A percentile compares a stretch with the other conserved stretches of the same genome.
phyloP scores from a whole-genome alignment of 306 rosid genomes.

The Castanospermum australe region DNA sequence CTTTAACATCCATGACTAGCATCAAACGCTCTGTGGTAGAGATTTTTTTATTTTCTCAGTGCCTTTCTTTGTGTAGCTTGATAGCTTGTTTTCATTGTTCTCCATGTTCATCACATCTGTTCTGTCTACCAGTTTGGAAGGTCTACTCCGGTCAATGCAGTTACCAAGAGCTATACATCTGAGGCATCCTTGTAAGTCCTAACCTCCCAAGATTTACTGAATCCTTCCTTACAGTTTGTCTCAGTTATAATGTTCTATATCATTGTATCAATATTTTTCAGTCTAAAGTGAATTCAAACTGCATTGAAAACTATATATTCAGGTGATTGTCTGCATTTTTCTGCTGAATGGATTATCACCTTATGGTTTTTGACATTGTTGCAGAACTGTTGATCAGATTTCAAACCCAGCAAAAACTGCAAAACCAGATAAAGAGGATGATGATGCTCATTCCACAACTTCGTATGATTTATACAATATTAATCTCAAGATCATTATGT shows the following conservation, averaged over 20 bases:
- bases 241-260: not conserved
- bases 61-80: not conserved
- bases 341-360: constrained; percentile 9
- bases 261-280: not conserved
- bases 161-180: constrained; percentile 40
- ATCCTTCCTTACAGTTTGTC: not conserved
- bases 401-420: constrained; percentile 44
- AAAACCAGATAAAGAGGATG: constrained; percentile 56
- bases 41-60: not conserved
- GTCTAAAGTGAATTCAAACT: not conserved
- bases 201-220: not conserved
- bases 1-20: constrained; percentile 50
- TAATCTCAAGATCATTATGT: constrained; percentile 2
- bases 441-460: constrained; percentile 69
- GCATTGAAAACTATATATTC: not conserved
- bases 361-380: constrained; percentile 23
- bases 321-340: not conserved
- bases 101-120: constrained; percentile 17
- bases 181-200: constrained; percentile 58
- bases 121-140: constrained; percentile 48
- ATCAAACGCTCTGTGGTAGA: constrained; percentile 47
- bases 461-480: constrained; percentile 60
- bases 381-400: constrained; percentile 62
- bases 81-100: constrained; percentile 9
- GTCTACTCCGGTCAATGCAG: constrained; percentile 37